Percentiles rank a stretch among this genome's conserved stretches.
Conservation (phyloP, 208 protist genomes). For the Crithidia expoeki region DNA sequence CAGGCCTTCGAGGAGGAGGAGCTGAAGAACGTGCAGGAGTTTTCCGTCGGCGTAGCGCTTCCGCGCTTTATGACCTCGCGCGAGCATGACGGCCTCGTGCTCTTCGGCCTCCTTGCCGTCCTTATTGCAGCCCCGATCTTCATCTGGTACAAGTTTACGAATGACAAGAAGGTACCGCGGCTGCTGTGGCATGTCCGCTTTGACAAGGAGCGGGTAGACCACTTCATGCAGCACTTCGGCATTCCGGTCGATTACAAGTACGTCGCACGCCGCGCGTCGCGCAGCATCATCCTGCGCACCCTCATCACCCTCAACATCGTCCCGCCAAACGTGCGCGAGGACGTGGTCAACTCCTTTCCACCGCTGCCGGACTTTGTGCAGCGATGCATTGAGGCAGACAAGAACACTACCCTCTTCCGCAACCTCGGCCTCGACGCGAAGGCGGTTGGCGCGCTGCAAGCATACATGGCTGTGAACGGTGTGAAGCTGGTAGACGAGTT, state of each 20-base stretch:
- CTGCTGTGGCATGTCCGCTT: constrained; percentile 76
- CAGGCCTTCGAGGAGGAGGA: constrained; percentile 92
- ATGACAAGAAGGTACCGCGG: constrained; percentile 68
- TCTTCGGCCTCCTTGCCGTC: constrained; percentile 83
- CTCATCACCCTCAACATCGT: constrained; percentile 67
- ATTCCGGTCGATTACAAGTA: constrained; percentile 79
- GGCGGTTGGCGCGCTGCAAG: constrained; percentile 51
- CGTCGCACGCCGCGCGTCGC: constrained; percentile 67
- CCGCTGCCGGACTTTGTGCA: constrained; percentile 78
- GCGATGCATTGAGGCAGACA: constrained; percentile 77
- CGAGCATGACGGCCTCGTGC: constrained; percentile 86
- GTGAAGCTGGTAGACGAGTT: constrained; percentile 68
- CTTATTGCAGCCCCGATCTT: constrained; percentile 72
- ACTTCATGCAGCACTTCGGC: constrained; percentile 82
- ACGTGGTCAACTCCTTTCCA: constrained; percentile 67
- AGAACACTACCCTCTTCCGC: constrained; percentile 64
- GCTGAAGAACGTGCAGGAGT: constrained; percentile 65
- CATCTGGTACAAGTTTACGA: constrained; percentile 84
- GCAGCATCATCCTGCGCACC: constrained; percentile 40
- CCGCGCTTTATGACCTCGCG: constrained; percentile 87
- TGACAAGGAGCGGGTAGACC: constrained; percentile 81
- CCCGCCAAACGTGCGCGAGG: constrained; percentile 64
- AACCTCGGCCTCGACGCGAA: constrained; percentile 58
- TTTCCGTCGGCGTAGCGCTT: constrained; percentile 88
- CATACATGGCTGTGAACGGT: constrained; percentile 68